These are phyloP conservation scores for Candida tallmaniae DNA, from an alignment of 805 yeast genomes.

Conservation along the genomic window DNA sequence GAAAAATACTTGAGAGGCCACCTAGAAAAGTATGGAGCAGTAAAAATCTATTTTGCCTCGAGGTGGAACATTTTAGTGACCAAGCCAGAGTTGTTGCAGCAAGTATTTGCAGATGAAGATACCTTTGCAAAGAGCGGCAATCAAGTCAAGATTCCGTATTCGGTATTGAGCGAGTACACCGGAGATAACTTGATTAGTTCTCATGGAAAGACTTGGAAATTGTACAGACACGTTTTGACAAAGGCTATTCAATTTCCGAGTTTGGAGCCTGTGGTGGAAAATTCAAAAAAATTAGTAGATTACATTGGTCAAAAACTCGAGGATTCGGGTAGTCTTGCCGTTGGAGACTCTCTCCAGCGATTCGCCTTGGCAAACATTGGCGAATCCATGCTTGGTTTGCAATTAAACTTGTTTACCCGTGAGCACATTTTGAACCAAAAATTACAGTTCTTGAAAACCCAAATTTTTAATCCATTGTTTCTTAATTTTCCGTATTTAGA, in stretches of 20 bases:
- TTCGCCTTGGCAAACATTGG: slow-evolving; percentile 47
- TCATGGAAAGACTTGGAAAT: slow-evolving; percentile 49
- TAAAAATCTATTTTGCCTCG: slow-evolving; percentile 54
- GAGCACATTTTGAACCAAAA: slow-evolving; percentile 31
- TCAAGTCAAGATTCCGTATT: slow-evolving; percentile 52
- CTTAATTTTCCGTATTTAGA: slow-evolving; percentile 56
- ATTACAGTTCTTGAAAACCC: slow-evolving; percentile 43
- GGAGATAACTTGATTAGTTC: slow-evolving; percentile 62
- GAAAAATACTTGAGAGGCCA: slow-evolving; percentile 38
- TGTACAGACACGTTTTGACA: slow-evolving; percentile 42
- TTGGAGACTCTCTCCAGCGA: slow-evolving; percentile 38
- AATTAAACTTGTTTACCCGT: slow-evolving; percentile 36
- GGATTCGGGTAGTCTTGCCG: slow-evolving; percentile 10
- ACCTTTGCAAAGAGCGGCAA: slow-evolving; percentile 57
- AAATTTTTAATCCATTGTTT: slow-evolving; percentile 51
- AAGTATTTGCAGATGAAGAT: slow-evolving; percentile 46
- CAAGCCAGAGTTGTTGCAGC: slow-evolving; percentile 42
- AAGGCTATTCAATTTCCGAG: slow-evolving; percentile 50
- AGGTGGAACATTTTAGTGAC: slow-evolving; percentile 57
- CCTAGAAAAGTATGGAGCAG: slow-evolving; percentile 52
- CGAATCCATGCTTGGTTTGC: slow-evolving; percentile 46
- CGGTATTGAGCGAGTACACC: slow-evolving; percentile 50
- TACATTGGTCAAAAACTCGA: not conserved
- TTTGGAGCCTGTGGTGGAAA: slow-evolving; percentile 30
- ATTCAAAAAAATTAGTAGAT: slow-evolving; percentile 22